Percentiles rank a stretch among this genome's conserved stretches.
These are phyloP conservation scores for Xerophyta viscosa DNA, from an alignment of 106 monocot species.

Conservation along the genomic window DNA sequence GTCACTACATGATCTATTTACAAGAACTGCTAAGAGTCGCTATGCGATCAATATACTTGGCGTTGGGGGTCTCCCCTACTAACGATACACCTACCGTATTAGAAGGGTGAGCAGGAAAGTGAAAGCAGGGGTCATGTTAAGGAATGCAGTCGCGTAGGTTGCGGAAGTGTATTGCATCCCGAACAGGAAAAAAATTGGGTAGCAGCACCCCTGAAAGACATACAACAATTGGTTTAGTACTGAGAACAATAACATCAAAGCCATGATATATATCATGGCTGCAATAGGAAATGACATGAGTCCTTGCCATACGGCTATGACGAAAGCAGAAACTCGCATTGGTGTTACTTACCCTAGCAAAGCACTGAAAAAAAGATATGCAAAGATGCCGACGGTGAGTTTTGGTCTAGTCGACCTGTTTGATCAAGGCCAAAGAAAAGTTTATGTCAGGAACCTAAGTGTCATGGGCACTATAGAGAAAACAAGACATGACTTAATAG, in stretches of 20 bases:
- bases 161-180: conserved; percentile 50
- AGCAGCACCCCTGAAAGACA: conserved; percentile 37
- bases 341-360: conserved; percentile 10
- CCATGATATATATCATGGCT: no score
- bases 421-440: not conserved
- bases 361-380: conserved; percentile 11
- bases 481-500: no score
- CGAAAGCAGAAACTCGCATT: not conserved
- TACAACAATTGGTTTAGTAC: not conserved
- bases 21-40: no score
- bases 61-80: no score
- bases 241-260: not conserved
- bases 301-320: no score
- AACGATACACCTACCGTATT: no score
- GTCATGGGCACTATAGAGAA: no score
- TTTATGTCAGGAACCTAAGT: not conserved
- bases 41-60: no score
- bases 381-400: conserved; percentile 6
- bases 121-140: conserved; percentile 54
- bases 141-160: conserved; percentile 54
- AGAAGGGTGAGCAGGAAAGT: conserved; percentile 51
- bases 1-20: no score
- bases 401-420: conserved; percentile 11
- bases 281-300: no score
- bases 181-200: conserved; percentile 54